A percentile compares a stretch with the other conserved stretches of the same genome.
phyloP scores from a whole-genome alignment of 345 rosid genomes.

The Lenwebbia sp. region DNA sequence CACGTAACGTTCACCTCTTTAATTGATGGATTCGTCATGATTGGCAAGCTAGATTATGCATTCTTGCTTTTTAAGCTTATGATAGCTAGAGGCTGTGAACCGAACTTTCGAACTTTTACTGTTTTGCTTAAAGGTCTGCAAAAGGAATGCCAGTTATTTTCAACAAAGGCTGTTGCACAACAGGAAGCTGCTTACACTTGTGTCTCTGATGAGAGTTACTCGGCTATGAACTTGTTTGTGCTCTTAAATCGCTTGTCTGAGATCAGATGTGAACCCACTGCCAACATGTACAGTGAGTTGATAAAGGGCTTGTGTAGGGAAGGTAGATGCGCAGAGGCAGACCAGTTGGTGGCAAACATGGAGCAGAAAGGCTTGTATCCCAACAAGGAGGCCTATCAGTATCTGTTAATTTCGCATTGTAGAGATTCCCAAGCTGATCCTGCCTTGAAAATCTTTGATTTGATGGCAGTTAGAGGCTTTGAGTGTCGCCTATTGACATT shows the following conservation, averaged over 20 bases:
- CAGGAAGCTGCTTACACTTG: constrained; percentile 18
- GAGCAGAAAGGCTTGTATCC: constrained; percentile 36
- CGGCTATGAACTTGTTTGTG: constrained; percentile 12
- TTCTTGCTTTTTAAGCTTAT: constrained; percentile 30
- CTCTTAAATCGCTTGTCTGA: constrained; percentile 42
- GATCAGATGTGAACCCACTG: constrained; percentile 30
- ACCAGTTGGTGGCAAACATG: constrained; percentile 38
- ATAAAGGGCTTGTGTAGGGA: constrained; percentile 41
- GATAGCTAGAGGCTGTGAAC: constrained; percentile 37
- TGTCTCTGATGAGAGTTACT: constrained; percentile 12
- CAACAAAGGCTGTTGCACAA: constrained; percentile 30
- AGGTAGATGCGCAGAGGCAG: constrained; percentile 33
- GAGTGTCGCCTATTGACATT: constrained; percentile 18
- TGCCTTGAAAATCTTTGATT: constrained; percentile 28
- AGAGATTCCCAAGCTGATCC: constrained; percentile 37
- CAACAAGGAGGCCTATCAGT: constrained; percentile 16
- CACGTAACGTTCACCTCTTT: constrained; percentile 35
- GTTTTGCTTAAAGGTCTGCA: constrained; percentile 49
- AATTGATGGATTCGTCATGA: constrained; percentile 46
- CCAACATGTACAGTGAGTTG: constrained; percentile 24
- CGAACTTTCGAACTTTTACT: constrained; percentile 42
- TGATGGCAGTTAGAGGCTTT: constrained; percentile 14
- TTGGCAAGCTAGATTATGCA: constrained; percentile 47
- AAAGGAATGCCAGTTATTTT: constrained; percentile 21
- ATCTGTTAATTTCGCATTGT: constrained; percentile 36